Evolutionary conservation across 805 yeast genomes (phyloP).

Genomic region (Teunomyces lycoperdinae): DNA sequence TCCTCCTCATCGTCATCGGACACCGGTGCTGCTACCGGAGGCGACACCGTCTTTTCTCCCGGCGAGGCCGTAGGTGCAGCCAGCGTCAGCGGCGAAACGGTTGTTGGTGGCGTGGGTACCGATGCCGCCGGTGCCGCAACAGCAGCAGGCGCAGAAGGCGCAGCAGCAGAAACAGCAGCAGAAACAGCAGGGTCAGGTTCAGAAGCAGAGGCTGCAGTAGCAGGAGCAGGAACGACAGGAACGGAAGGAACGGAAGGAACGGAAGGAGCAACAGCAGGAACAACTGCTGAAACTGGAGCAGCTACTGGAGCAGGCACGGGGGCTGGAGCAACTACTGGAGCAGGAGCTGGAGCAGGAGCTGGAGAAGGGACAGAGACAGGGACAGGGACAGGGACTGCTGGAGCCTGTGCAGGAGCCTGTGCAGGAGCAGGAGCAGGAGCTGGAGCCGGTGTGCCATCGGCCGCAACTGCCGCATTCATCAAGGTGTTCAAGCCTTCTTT

Average conservation of each 20-base stretch:
- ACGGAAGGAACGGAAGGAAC: slow-evolving; percentile 1
- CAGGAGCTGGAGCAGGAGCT: slow-evolving; percentile 6
- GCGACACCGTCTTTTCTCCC: neutral
- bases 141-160: slow-evolving; percentile 5
- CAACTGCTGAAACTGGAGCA: slow-evolving; percentile 4
- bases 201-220: neutral
- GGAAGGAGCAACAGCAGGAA: neutral
- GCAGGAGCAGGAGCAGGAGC: slow-evolving; percentile 9
- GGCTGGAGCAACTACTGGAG: slow-evolving; percentile 5
- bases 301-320: slow-evolving; percentile 5
- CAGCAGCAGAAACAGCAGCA: slow-evolving; percentile 5
- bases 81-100: slow-evolving; percentile 5
- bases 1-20: slow-evolving; percentile 30
- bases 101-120: slow-evolving; percentile 7
- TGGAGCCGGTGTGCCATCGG: slow-evolving; percentile 10
- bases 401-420: slow-evolving; percentile 5
- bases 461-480: slow-evolving; percentile 28
- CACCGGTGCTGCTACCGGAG: slow-evolving; percentile 5
- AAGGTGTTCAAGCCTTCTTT: slow-evolving; percentile 22
- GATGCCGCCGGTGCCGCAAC: slow-evolving; percentile 3
- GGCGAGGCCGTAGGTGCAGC: slow-evolving; percentile 1
- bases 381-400: slow-evolving; percentile 3
- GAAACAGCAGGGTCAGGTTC: slow-evolving; percentile 4
- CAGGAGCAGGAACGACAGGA: neutral
- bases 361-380: too few species aligned